A percentile compares a stretch with the other conserved stretches of the same genome.
Evolutionary conservation across 129 eudicot genomes (phyloP).

Genomic region (Glebionis coronaria): DNA sequence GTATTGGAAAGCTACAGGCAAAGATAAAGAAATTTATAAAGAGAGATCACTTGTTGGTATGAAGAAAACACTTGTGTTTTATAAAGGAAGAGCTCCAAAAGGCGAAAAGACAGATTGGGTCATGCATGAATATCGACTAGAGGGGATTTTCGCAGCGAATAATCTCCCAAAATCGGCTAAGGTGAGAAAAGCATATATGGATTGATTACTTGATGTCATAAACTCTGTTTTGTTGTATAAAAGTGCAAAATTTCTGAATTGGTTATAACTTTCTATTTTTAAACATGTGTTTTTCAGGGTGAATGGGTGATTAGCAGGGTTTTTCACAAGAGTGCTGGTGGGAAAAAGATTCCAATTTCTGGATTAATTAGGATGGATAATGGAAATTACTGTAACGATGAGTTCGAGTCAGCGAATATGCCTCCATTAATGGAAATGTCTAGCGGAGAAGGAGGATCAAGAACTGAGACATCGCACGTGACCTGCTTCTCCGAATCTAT

Average conservation of each 20-base stretch:
- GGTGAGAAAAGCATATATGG: slow-evolving; percentile 36
- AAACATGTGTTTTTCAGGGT: slow-evolving; percentile 45
- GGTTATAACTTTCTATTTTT: not conserved
- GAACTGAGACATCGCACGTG: slow-evolving; percentile 50
- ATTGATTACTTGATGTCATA: not conserved
- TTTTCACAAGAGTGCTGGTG: slow-evolving; percentile 63
- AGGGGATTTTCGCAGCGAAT: slow-evolving; percentile 38
- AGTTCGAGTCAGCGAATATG: slow-evolving; percentile 32
- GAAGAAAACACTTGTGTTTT: slow-evolving; percentile 78
- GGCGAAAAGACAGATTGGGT: slow-evolving; percentile 85
- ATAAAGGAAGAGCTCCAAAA: slow-evolving; percentile 75
- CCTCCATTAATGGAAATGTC: slow-evolving; percentile 66
- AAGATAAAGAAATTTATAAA: slow-evolving; percentile 64
- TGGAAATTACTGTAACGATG: slow-evolving; percentile 4
- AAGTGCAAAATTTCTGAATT: not conserved
- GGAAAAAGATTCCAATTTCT: slow-evolving; percentile 50
- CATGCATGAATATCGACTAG: slow-evolving; percentile 76
- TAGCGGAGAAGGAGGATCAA: slow-evolving; percentile 35
- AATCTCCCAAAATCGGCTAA: slow-evolving; percentile 39
- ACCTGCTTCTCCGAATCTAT: slow-evolving; percentile 74
- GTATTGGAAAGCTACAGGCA: slow-evolving; percentile 89
- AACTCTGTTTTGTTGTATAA: slow-evolving; percentile 16
- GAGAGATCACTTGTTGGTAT: slow-evolving; percentile 54
- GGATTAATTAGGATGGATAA: slow-evolving; percentile 27
- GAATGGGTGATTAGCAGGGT: slow-evolving; percentile 89